Conservation (phyloP, 306 rosid genomes). For the Medicago ruthenica region DNA sequence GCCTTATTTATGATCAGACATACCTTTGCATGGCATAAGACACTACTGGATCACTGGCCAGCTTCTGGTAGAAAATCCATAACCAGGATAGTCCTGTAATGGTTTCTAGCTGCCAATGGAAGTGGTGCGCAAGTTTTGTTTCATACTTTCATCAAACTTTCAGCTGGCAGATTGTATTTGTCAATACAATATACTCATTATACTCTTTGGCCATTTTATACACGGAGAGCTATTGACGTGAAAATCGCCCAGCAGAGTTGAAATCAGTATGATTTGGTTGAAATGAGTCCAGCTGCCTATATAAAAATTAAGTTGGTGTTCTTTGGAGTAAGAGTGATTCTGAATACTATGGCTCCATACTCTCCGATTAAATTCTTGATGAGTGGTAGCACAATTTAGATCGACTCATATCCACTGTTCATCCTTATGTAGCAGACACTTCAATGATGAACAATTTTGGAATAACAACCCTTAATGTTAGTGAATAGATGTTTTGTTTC, state of each 20-base stretch:
- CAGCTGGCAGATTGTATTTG: slow-evolving; percentile 23
- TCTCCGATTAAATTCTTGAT: slow-evolving; percentile 34
- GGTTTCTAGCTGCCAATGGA: slow-evolving; percentile 38
- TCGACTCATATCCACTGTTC: slow-evolving; percentile 7
- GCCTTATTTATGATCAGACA: not conserved
- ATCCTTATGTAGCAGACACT: slow-evolving; percentile 21
- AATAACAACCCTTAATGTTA: slow-evolving; percentile 8
- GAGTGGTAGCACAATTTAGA: slow-evolving; percentile 29
- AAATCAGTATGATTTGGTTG: slow-evolving; percentile 32
- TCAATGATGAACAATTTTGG: slow-evolving; percentile 26
- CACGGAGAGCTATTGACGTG: slow-evolving; percentile 28
- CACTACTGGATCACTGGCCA: slow-evolving; percentile 29
- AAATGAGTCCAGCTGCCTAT: slow-evolving; percentile 24
- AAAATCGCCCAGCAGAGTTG: slow-evolving; percentile 9
- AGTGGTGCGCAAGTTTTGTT: slow-evolving; percentile 35
- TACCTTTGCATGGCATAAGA: slow-evolving; percentile 29
- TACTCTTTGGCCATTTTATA: slow-evolving; percentile 17
- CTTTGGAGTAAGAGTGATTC: slow-evolving; percentile 33
- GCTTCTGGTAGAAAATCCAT: slow-evolving; percentile 23
- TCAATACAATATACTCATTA: slow-evolving; percentile 26
- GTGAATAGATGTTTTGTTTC: slow-evolving; percentile 21
- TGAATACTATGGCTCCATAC: slow-evolving; percentile 3
- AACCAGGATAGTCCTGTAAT: slow-evolving; percentile 6
- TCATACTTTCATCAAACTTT: slow-evolving; percentile 27
- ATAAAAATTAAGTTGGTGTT: slow-evolving; percentile 8